Evolutionary conservation across 2,329 filamentous ascomycete species (phyloP).

Genomic region (Neopestalotiopsis sp.): DNA sequence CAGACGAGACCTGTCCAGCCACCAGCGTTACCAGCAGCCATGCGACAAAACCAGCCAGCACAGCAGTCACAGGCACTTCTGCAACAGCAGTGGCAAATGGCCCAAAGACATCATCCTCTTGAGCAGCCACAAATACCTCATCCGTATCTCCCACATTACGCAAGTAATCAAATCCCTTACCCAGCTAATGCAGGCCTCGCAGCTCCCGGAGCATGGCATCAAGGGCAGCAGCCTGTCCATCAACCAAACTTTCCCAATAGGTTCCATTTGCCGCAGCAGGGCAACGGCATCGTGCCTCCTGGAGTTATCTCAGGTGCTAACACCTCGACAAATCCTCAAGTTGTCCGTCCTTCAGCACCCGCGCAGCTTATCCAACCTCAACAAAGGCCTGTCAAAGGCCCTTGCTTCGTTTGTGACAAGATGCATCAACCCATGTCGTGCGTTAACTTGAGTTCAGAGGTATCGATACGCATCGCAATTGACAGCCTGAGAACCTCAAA

Average conservation of each 20-base stretch:
- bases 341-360: not conserved
- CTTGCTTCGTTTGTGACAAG: slow-evolving; percentile 28
- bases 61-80: not conserved
- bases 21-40: not conserved
- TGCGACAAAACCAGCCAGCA: not conserved
- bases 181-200: not conserved
- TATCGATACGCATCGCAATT: slow-evolving; percentile 35
- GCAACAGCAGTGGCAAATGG: not conserved
- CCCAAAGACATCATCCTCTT: not conserved
- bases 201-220: not conserved
- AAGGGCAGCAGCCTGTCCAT: not conserved
- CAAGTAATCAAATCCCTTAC: not conserved
- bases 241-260: not conserved
- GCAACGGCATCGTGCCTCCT: not conserved
- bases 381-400: not conserved
- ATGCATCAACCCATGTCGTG: slow-evolving; percentile 27
- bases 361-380: not conserved
- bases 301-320: not conserved
- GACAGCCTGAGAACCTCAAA: slow-evolving; percentile 30
- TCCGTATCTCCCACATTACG: not conserved
- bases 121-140: not conserved
- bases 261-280: not conserved
- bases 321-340: not conserved
- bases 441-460: slow-evolving; percentile 31
- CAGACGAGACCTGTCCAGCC: not conserved